Percentiles rank a stretch among this genome's conserved stretches.
These are phyloP conservation scores for Sclerotinia sclerotiorum DNA, from an alignment of 2,329 filamentous ascomycete genomes.

Conservation along the genomic window DNA sequence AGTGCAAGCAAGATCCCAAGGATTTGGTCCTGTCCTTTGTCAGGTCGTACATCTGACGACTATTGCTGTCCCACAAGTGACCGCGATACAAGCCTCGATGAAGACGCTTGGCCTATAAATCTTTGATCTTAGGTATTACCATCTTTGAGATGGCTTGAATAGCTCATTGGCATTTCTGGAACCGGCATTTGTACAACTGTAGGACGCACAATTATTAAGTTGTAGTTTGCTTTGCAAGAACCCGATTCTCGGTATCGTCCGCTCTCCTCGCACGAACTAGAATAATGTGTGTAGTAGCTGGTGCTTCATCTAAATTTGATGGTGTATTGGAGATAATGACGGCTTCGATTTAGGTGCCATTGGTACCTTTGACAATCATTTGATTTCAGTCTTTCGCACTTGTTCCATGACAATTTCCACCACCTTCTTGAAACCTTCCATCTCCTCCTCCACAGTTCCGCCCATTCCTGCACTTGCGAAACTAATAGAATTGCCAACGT, in stretches of 20 bases:
- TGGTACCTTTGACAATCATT: slow-evolving; percentile 23
- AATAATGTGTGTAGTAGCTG: slow-evolving; percentile 1
- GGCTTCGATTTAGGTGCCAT: slow-evolving; percentile 12
- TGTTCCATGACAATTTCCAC: slow-evolving; percentile 66
- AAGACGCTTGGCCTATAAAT: slow-evolving; percentile 3
- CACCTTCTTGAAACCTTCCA: slow-evolving; percentile 78
- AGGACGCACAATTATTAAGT: slow-evolving; percentile 15
- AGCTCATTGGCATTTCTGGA: slow-evolving; percentile 10
- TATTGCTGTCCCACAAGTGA: slow-evolving; percentile 18
- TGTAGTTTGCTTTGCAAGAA: slow-evolving; percentile 18
- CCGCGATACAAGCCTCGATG: slow-evolving; percentile 15
- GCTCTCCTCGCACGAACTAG: slow-evolving; percentile 1
- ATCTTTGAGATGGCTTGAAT: slow-evolving; percentile 8
- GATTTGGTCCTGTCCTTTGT: slow-evolving; percentile 20
- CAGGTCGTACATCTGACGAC: slow-evolving; percentile 21
- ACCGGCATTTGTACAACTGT: slow-evolving; percentile 10
- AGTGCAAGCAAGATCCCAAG: slow-evolving; percentile 20
- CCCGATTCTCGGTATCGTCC: slow-evolving; percentile 14
- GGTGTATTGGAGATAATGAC: neutral
- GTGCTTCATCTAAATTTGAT: neutral
- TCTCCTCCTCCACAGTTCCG: slow-evolving; percentile 86
- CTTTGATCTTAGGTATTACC: slow-evolving; percentile 8
- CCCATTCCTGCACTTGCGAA: slow-evolving; percentile 72
- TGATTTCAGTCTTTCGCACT: slow-evolving; percentile 44
- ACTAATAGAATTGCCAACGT: slow-evolving; percentile 85